Base-by-base conservation (phyloP, 2,329 filamentous ascomycete genomes). In the Domatiomyces catenatus region DNA sequence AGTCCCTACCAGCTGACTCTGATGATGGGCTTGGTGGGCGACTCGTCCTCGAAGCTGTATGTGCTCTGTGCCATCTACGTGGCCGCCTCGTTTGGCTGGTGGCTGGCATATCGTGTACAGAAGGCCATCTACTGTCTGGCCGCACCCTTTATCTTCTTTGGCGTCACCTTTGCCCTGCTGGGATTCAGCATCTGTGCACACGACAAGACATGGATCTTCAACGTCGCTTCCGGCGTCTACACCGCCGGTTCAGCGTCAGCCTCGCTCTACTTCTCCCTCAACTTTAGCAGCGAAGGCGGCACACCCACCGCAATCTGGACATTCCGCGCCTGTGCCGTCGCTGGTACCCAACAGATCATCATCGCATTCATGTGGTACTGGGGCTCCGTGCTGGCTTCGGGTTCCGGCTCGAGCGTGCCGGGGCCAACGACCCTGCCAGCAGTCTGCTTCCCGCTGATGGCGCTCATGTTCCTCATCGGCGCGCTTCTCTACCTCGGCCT, bases 1-100 rank as follows among this genome's bases (percentile, higher is more conserved):
- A 76, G 75, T 61, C 76, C 73, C 1, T 76, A 77, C 63, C 76
- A 79, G 60, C 74, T 79, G 60, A 75, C 74, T 1, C 68, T 79
- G 10, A 66, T 79, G 12, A 74, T 74, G 2, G 75, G 75, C n/a
- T 69, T 73, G 49, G 66, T 73, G 10, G 74, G 71, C 50, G 66
- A 76, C 58, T 67, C 70, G 19, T 71, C 73, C 3, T 59, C 64
- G 42, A 70, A 74, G 59, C 65, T 77, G 1, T 77, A 78, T 62
- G 65, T 69, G 50, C 70, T 75, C 24, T 72, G 73, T 1, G 67
- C 62, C 12, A 71, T 75, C 42, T 77, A 77, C 59, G 65, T 75
- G 1, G 65, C 60, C 15, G 67, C 70, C 6, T 75, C 74, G 1
- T 54, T 73, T 8, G 48, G 74, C 42, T 79, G 75, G 76, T 78